Conservation (phyloP, 2,329 filamentous ascomycete species). For the Didymella pinodella region DNA sequence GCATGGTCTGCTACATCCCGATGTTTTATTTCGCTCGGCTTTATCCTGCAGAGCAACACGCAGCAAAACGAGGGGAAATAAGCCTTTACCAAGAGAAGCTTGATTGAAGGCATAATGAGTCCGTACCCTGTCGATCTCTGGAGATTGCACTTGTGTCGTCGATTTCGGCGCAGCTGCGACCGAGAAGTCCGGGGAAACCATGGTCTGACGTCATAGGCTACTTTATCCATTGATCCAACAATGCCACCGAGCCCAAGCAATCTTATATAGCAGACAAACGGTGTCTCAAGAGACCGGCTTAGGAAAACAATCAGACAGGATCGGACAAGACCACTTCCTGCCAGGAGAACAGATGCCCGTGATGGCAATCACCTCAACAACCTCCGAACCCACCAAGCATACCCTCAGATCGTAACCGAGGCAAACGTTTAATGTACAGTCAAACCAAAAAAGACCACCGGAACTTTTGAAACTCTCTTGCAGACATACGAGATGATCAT, state of each 20-base stretch:
- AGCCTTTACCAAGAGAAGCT: slow-evolving; percentile 7
- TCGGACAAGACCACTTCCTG: no score
- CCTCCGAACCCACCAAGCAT: no score
- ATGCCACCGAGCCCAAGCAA: not conserved
- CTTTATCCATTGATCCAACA: not conserved
- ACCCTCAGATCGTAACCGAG: no score
- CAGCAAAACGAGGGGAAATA: slow-evolving; percentile 5
- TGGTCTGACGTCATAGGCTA: slow-evolving; percentile 8
- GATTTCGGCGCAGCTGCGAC: slow-evolving; percentile 4
- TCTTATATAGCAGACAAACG: not conserved
- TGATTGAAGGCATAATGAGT: slow-evolving; percentile 15
- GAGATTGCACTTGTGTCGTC: not conserved
- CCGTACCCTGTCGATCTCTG: not conserved
- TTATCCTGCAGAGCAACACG: not conserved
- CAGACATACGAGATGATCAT: not conserved
- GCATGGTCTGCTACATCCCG: no score
- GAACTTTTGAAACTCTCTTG: not conserved
- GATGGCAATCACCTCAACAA: no score
- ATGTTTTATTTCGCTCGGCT: not conserved
- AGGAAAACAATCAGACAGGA: no score
- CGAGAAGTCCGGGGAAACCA: not conserved
- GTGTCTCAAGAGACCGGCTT: not conserved
- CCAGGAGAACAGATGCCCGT: no score
- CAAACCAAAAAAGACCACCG: not conserved
- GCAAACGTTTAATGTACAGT: no score